Evolutionary conservation across 2,329 filamentous ascomycete genomes (phyloP).

Genomic region (Fusarium bactridioides): DNA sequence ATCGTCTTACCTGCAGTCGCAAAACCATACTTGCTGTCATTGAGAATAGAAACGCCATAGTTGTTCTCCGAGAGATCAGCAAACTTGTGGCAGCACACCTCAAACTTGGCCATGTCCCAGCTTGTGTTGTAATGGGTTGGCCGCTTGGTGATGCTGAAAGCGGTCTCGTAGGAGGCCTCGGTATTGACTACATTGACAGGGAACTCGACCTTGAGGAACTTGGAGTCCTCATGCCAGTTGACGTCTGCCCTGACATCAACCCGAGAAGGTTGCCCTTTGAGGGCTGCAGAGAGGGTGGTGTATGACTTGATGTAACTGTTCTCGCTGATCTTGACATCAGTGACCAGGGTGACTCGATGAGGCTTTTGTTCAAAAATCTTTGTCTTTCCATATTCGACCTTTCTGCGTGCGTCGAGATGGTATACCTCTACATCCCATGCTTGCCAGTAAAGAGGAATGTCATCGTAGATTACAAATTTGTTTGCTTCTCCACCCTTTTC

Average conservation of each 20-base stretch:
- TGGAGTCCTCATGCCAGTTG: slow-evolving; percentile 97
- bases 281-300: slow-evolving; percentile 77
- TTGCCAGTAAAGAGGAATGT: slow-evolving; percentile 97
- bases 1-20: slow-evolving; percentile 89
- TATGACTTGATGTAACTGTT: slow-evolving; percentile 87
- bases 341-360: slow-evolving; percentile 82
- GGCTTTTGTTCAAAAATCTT: slow-evolving; percentile 74
- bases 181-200: slow-evolving; percentile 90
- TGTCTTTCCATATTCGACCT: slow-evolving; percentile 74
- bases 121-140: slow-evolving; percentile 98
- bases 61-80: slow-evolving; percentile 88
- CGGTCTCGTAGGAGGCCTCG: slow-evolving; percentile 93
- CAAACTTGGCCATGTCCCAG: slow-evolving; percentile 98
- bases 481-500: slow-evolving; percentile 79
- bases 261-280: slow-evolving; percentile 66
- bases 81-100: slow-evolving; percentile 95
- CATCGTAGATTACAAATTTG: slow-evolving; percentile 93
- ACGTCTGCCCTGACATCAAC: slow-evolving; percentile 85
- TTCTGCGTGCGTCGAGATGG: slow-evolving; percentile 85
- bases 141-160: slow-evolving; percentile 86
- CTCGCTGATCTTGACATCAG: slow-evolving; percentile 87
- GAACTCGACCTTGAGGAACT: slow-evolving; percentile 98
- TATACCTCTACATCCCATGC: slow-evolving; percentile 98
- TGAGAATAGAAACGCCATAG: slow-evolving; percentile 91
- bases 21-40: slow-evolving; percentile 96